These are phyloP conservation scores for Ogataea trehalophila DNA, from an alignment of 805 yeast genomes.

Conservation along the genomic window DNA sequence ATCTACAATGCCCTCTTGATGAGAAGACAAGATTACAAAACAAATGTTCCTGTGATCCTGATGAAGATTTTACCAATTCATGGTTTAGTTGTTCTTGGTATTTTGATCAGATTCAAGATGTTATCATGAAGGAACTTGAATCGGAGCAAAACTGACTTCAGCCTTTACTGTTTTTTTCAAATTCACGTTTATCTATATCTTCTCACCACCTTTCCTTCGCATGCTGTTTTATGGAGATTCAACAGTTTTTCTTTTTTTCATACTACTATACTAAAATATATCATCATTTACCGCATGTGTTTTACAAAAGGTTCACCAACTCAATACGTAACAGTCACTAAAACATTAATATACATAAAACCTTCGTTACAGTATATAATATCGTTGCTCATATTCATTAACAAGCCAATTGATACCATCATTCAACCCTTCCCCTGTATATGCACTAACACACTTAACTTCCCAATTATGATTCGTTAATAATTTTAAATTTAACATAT, in stretches of 20 bases:
- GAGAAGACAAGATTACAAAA: constrained; percentile 44
- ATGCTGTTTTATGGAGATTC: background rate
- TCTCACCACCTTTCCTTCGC: background rate
- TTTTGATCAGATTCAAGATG: constrained; percentile 15
- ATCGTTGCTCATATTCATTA: constrained; percentile 34
- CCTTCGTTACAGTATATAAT: constrained; percentile 27
- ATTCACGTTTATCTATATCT: background rate
- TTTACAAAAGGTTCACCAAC: too few species aligned
- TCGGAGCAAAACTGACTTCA: background rate
- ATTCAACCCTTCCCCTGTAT: constrained; percentile 37
- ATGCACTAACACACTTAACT: constrained; percentile 45
- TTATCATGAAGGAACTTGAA: background rate
- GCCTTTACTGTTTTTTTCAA: background rate
- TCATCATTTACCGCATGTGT: background rate
- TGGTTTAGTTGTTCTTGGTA: constrained; percentile 33
- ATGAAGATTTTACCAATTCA: constrained; percentile 63
- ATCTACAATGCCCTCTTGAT: constrained; percentile 72
- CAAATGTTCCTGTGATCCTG: constrained; percentile 68
- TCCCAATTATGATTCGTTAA: constrained; percentile 37
- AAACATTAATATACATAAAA: too few species aligned
- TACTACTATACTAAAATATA: background rate
- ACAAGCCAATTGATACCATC: constrained; percentile 41
- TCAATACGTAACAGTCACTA: too few species aligned
- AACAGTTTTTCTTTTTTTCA: background rate
- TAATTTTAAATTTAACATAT: constrained; percentile 27